Evolutionary conservation across 1,284 basidiomycete species (phyloP), one percentile per base, ranked within the genome.

Genomic region (Porogramme epimiltina): DNA sequence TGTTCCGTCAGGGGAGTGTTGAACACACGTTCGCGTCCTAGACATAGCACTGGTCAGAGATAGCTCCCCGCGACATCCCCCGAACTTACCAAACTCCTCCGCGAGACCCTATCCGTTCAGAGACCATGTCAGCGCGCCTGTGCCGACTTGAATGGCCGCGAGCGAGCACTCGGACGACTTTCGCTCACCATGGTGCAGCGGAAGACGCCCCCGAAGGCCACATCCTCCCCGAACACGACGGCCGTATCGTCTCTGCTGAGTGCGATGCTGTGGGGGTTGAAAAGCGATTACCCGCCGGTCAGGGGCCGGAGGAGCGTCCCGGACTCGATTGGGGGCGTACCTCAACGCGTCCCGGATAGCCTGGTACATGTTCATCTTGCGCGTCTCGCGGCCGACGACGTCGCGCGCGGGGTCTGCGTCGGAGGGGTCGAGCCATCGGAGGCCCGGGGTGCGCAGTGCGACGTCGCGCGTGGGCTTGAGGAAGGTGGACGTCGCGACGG

Each of bases 1-100:
- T 98, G 93, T 66, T 96, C 94, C 0, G 92, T 95, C 48, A 96
- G 69, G 4, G 94, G 93, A 0, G 94, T 96, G 70, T 97, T 96
- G 73, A 97, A 96, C n/a, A 97, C 92, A 38, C 94, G 84, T 70
- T 95, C 92, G 44, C 85, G 82, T 33, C 93, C 91, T 93, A 16
- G 10, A 18, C 34, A 62, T 19, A 20, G 20, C 6, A 16, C 15
- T 34, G 13, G 44, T 47, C 31, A 52, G 42, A 26, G 47, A 34
- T 18, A 19, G 39, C 24, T n/a, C 10, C 23, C 1, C 5, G 9
- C 31, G 20, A 23, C 25, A 47, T 3, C 4, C 16, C 10, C 5
- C 11, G 13, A 6, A 53, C 73, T 52, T 58, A 87, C 93, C 95
- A 66, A 94, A 98, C 68, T 95, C 92, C 66, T 97, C 95, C 20